These are phyloP conservation scores for Harringtonia lauricola DNA, from an alignment of 2,329 filamentous ascomycete genomes.

Conservation along the genomic window DNA sequence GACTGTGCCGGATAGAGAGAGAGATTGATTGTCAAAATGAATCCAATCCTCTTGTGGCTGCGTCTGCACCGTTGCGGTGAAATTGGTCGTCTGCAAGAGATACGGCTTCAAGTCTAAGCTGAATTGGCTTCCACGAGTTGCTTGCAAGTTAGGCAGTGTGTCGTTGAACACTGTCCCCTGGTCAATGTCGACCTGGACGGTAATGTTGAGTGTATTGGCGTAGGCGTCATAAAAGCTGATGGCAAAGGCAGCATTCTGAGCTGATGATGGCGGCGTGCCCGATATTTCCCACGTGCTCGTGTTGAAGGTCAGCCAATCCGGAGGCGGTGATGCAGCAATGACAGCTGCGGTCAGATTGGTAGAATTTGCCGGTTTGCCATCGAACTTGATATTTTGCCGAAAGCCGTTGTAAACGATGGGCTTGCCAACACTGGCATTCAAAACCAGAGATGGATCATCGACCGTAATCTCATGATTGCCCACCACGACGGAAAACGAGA, in stretches of 20 bases:
- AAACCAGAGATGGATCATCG: slow-evolving; percentile 39
- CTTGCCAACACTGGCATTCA: slow-evolving; percentile 45
- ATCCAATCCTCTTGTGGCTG: slow-evolving; percentile 32
- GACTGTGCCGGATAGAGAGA: slow-evolving; percentile 28
- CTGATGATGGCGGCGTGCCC: slow-evolving; percentile 51
- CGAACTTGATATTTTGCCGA: slow-evolving; percentile 40
- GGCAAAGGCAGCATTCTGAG: slow-evolving; percentile 49
- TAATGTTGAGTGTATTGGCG: slow-evolving; percentile 46
- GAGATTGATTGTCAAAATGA: slow-evolving; percentile 19
- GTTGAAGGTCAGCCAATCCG: slow-evolving; percentile 62
- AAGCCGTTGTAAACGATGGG: slow-evolving; percentile 42
- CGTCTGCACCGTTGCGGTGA: slow-evolving; percentile 24
- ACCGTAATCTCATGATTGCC: slow-evolving; percentile 60
- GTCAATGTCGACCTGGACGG: slow-evolving; percentile 26
- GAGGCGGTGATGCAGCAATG: slow-evolving; percentile 36
- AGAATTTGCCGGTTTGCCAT: slow-evolving; percentile 37
- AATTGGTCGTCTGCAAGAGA: slow-evolving; percentile 27
- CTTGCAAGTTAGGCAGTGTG: slow-evolving; percentile 26
- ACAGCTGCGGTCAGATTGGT: slow-evolving; percentile 31
- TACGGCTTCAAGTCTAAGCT: slow-evolving; percentile 30
- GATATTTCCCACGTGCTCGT: slow-evolving; percentile 46
- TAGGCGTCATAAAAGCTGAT: slow-evolving; percentile 49
- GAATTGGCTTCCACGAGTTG: slow-evolving; percentile 29
- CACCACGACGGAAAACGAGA: slow-evolving; percentile 62
- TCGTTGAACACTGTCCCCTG: slow-evolving; percentile 26